Base-by-base conservation (phyloP, 257 asterid species). In the Paulownia fortunei region DNA sequence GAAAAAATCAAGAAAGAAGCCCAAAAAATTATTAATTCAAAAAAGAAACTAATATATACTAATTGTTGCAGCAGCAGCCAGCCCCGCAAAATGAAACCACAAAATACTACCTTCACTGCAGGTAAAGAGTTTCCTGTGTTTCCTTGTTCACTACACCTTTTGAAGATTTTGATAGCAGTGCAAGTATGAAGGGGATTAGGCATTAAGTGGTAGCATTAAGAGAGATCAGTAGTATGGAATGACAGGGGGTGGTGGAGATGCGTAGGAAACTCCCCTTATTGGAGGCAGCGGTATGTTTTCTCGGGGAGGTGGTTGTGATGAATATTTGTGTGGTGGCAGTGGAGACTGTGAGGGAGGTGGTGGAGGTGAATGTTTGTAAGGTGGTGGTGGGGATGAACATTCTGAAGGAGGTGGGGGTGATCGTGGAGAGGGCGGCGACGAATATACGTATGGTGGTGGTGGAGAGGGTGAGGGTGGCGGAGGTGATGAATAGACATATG, bases 231-330 rank as follows among this genome's bases (percentile, higher is more conserved):
- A 68, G 74, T 84, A 80, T 59, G 86, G 86, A 15, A 82, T 78
- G 69, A 30, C 49, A 4, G 84, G 87, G 5, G 87, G 87, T 44
- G 87, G 87, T 18, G 87, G 87, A 39, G 88, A 84, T 63, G 88
- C 88, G 26, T 84, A 84, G 6, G 88, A 71, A 32, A 84, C 86
- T 55, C 88, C 84, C 21, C n/a, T 72, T 42, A 82, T 54, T 37
- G 88, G 88, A 3, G 88, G 88, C 34, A 84, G 67, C 12, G 87
- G 87, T 67, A 68, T 77, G 51, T 44, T 63, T 36, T 66, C 72
- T 76, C 26, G 42, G 16, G 78, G 87, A 39, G 79, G 80, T 24
- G 81, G 87, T 56, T 78, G 84, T 49, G 75, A 63, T 27, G 90
- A 61, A 68, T 86, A 32, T 63, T 82, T 41, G 34, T 81, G 52